phyloP scores from a whole-genome alignment of 306 rosid genomes.

The Carpinus viminea region DNA sequence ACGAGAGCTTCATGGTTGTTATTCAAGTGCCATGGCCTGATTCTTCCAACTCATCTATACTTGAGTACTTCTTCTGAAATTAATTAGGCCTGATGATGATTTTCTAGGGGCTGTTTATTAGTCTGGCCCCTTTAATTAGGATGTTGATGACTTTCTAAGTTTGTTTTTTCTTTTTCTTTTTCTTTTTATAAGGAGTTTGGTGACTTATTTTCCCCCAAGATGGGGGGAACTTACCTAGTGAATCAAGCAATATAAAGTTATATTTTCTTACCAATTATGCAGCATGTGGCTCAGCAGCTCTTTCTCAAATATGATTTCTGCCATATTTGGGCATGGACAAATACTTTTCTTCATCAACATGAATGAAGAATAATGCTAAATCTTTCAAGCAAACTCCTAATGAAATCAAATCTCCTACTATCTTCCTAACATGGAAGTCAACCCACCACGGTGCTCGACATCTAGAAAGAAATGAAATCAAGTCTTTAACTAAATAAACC shows the following conservation, averaged over 20 bases:
- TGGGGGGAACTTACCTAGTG: slow-evolving; percentile 12
- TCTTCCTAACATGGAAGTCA: too few relatives aligned
- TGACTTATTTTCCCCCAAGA: slow-evolving; percentile 1
- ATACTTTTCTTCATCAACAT: too few relatives aligned
- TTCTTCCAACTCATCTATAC: slow-evolving; percentile 51
- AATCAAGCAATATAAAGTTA: background rate
- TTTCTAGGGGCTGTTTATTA: background rate
- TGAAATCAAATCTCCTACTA: too few relatives aligned
- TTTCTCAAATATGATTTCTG: too few relatives aligned
- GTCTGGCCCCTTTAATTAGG: background rate
- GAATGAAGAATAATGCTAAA: too few relatives aligned
- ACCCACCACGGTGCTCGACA: too few relatives aligned
- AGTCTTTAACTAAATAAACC: too few relatives aligned
- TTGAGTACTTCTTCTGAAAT: slow-evolving; percentile 56
- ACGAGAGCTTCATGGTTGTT: slow-evolving; percentile 54
- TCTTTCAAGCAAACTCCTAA: too few relatives aligned
- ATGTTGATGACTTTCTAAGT: slow-evolving; percentile 4
- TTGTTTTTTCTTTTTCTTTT: slow-evolving; percentile 15
- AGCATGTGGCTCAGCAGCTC: background rate
- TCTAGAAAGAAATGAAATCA: too few relatives aligned
- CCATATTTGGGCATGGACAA: too few relatives aligned
- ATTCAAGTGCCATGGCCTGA: slow-evolving; percentile 76
- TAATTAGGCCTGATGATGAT: background rate
- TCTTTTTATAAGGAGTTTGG: slow-evolving; percentile 26
- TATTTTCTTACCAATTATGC: background rate